phyloP scores from a whole-genome alignment of 2,329 filamentous ascomycete genomes.

The Teratosphaeria zuluensis region DNA sequence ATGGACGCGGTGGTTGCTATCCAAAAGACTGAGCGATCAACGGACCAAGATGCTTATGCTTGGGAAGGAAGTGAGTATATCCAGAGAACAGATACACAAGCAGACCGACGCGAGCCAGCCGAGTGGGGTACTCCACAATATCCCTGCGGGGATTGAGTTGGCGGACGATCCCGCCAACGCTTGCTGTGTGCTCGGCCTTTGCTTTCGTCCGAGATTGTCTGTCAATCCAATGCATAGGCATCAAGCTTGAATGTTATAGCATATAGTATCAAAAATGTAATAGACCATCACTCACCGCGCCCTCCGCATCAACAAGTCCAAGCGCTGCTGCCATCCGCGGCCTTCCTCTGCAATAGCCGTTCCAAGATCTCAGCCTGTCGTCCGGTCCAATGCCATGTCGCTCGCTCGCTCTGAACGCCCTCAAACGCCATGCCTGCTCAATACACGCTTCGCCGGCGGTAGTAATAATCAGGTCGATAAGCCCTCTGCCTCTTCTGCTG shows the following conservation, averaged over 20 bases:
- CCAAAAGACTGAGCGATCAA: neutral
- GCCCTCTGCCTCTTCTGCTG: too few relatives aligned
- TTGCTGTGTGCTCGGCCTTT: neutral
- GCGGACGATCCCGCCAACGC: neutral
- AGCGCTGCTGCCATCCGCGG: neutral
- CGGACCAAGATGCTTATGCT: neutral
- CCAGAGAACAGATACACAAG: neutral
- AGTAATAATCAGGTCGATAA: too few relatives aligned
- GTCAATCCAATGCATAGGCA: neutral
- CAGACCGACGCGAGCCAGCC: neutral
- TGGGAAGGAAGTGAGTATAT: neutral
- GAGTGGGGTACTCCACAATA: neutral
- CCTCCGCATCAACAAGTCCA: neutral
- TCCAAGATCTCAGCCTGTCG: neutral
- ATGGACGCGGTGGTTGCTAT: conserved; percentile 1
- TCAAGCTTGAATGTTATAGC: neutral
- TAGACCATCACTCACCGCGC: neutral
- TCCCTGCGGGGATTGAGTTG: neutral
- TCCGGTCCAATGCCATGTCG: neutral
- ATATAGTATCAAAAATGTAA: neutral
- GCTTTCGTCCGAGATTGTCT: neutral
- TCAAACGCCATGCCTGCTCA: neutral
- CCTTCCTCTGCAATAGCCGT: neutral
- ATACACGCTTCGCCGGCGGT: neutral
- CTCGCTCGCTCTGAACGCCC: neutral